A percentile compares a stretch with the other conserved stretches of the same genome.
Conservation (phyloP, 192 early-diverging fungal genomes). For the Umbelopsis ramanniana region DNA sequence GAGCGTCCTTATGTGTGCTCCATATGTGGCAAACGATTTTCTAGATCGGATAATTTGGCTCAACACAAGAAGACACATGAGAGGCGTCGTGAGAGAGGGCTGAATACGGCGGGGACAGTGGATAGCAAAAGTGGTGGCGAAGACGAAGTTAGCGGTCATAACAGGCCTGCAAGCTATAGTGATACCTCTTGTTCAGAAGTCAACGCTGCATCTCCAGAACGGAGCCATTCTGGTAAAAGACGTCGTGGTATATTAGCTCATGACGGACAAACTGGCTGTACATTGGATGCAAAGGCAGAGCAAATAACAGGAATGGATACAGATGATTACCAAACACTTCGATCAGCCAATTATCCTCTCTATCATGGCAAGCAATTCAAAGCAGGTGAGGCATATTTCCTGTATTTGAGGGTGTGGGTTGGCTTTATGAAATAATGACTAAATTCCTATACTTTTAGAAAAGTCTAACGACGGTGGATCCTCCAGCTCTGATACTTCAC, state of each 20-base stretch:
- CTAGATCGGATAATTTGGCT: slow-evolving; percentile 60
- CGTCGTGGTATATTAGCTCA: not conserved
- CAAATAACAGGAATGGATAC: not conserved
- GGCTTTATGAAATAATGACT: not conserved
- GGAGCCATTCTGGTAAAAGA: not conserved
- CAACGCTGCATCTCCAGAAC: not conserved
- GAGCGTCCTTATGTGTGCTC: slow-evolving; percentile 61
- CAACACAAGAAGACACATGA: slow-evolving; percentile 66
- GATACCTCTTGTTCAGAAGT: not conserved
- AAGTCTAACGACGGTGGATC: slow-evolving; percentile 11
- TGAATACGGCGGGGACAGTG: not conserved
- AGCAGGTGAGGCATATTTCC: not conserved
- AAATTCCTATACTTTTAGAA: slow-evolving; percentile 17
- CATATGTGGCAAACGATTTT: slow-evolving; percentile 60
- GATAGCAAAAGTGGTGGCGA: not conserved
- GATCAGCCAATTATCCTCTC: not conserved
- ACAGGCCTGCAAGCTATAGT: not conserved
- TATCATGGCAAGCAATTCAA: not conserved
- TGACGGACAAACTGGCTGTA: not conserved
- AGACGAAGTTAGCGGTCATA: not conserved
- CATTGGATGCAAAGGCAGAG: not conserved
- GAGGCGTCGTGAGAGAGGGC: slow-evolving; percentile 26
- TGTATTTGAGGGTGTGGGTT: too few species aligned
- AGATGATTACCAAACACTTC: not conserved
- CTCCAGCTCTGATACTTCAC: not conserved